Evolutionary conservation across 2,329 filamentous ascomycete species (phyloP).

Genomic region (Rachicladosporium sp.): DNA sequence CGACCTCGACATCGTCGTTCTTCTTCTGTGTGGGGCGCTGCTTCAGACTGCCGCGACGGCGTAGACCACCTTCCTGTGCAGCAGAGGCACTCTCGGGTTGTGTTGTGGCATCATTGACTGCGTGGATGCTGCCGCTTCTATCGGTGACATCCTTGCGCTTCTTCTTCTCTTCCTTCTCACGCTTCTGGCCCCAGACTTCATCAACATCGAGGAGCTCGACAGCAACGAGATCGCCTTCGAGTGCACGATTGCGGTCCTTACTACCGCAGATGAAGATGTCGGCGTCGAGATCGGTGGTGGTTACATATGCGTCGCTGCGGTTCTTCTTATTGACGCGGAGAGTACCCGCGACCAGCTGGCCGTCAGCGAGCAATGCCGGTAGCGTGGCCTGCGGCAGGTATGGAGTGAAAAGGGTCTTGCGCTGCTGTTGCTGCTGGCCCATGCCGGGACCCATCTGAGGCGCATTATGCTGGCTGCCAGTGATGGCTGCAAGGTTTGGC

Average conservation of each 20-base stretch:
- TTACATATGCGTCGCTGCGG: slow-evolving; percentile 94
- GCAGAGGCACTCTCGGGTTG: slow-evolving; percentile 48
- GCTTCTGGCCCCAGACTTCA: slow-evolving; percentile 97
- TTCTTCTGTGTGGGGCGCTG: slow-evolving; percentile 99
- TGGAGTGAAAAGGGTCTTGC: slow-evolving; percentile 96
- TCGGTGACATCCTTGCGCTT: slow-evolving; percentile 98
- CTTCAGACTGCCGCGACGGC: slow-evolving; percentile 84
- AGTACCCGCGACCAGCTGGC: slow-evolving; percentile 89
- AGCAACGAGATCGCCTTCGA: slow-evolving; percentile 91
- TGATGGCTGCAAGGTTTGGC: slow-evolving; percentile 20
- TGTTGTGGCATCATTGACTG: slow-evolving; percentile 46
- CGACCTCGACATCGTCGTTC: slow-evolving; percentile 97
- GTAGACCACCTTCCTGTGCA: slow-evolving; percentile 68
- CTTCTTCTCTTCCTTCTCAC: slow-evolving; percentile 99
- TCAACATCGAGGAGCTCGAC: slow-evolving; percentile 95
- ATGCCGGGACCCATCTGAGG: slow-evolving; percentile 37
- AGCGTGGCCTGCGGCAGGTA: slow-evolving; percentile 92
- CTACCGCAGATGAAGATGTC: slow-evolving; percentile 99
- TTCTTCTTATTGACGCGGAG: slow-evolving; percentile 99
- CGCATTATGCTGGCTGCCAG: slow-evolving; percentile 31
- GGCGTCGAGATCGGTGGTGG: slow-evolving; percentile 84
- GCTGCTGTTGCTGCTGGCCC: slow-evolving; percentile 72
- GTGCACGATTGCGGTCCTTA: slow-evolving; percentile 92
- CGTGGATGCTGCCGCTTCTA: slow-evolving; percentile 61
- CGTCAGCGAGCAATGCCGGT: slow-evolving; percentile 78